phyloP scores from a whole-genome alignment of 768 basidiomycete species.

The Mycena polygramma region DNA sequence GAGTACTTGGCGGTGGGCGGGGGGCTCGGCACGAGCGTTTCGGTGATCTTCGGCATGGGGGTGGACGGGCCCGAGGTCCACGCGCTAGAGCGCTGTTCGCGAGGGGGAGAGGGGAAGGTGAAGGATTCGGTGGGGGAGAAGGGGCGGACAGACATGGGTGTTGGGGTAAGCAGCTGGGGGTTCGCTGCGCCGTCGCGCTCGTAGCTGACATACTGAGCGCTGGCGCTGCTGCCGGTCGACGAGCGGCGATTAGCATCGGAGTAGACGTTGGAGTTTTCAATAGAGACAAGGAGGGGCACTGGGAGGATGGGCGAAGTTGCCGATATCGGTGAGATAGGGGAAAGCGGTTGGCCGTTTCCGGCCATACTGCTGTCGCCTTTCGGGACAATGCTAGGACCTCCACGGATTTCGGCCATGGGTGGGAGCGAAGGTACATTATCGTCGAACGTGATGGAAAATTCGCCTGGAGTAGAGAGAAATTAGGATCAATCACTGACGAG shows the following conservation, averaged over 20 bases:
- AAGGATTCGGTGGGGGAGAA: conserved; percentile 79
- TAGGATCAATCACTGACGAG: background rate
- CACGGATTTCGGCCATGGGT: conserved; percentile 68
- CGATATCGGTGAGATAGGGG: conserved; percentile 29
- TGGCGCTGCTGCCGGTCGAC: conserved; percentile 47
- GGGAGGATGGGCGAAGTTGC: conserved; percentile 36
- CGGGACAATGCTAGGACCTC: conserved; percentile 42
- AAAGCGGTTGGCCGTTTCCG: conserved; percentile 30
- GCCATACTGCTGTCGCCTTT: conserved; percentile 35
- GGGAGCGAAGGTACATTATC: conserved; percentile 50
- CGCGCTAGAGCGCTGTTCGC: conserved; percentile 37
- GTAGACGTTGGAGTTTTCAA: conserved; percentile 44
- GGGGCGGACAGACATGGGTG: conserved; percentile 74
- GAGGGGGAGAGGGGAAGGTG: conserved; percentile 76
- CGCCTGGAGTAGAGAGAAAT: conserved; percentile 29
- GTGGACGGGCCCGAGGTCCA: background rate
- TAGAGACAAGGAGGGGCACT: conserved; percentile 48
- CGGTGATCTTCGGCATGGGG: conserved; percentile 20
- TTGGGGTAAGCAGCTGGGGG: conserved; percentile 40
- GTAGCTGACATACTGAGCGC: conserved; percentile 54
- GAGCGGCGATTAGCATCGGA: conserved; percentile 30
- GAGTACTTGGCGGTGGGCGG: conserved; percentile 36
- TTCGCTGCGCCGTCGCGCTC: conserved; percentile 31
- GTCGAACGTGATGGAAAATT: conserved; percentile 36
- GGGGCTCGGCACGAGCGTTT: conserved; percentile 28